Evolutionary conservation across 768 basidiomycete genomes (phyloP).

Genomic region (Chalciporus piperatus): DNA sequence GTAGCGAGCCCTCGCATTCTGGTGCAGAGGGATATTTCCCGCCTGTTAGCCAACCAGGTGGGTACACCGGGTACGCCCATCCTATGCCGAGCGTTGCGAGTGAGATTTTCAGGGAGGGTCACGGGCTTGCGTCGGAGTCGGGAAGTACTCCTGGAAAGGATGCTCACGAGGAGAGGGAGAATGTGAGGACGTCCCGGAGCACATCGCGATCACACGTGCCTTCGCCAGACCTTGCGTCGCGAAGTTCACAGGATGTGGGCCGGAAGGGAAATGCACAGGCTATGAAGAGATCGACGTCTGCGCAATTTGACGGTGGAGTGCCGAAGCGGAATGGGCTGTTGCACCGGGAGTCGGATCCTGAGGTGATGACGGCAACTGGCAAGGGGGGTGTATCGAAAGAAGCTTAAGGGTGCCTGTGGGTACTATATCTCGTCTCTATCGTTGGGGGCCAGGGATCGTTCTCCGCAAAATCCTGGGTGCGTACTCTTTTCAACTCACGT

Average conservation of each 20-base stretch:
- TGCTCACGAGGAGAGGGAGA: constrained; percentile 4
- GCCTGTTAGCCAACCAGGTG: constrained; percentile 29
- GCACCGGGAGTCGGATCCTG: constrained; percentile 32
- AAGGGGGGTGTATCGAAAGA: constrained; percentile 22
- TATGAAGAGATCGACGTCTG: constrained; percentile 30
- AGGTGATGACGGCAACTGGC: constrained; percentile 20
- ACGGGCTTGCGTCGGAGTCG: constrained; percentile 2
- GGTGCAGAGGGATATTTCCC: constrained; percentile 41
- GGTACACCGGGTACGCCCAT: constrained; percentile 42
- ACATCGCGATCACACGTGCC: constrained; percentile 9
- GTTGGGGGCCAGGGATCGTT: neutral
- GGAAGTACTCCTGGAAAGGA: neutral
- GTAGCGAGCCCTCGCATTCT: constrained; percentile 6
- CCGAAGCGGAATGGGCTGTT: constrained; percentile 27
- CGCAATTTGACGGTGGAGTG: constrained; percentile 24
- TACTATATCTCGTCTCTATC: constrained; percentile 6
- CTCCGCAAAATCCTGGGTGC: constrained; percentile 2
- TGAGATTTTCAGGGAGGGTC: constrained; percentile 35
- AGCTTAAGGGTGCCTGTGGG: constrained; percentile 13
- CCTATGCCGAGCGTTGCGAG: constrained; percentile 34
- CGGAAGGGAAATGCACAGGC: constrained; percentile 16
- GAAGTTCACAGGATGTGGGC: constrained; percentile 13
- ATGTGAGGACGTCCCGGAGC: constrained; percentile 6
- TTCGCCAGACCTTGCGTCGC: constrained; percentile 6
- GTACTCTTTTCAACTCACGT: constrained; percentile 1